A percentile compares a stretch with the other conserved stretches of the same genome.
phyloP scores from a whole-genome alignment of 2,329 filamentous ascomycete species.

The Aspergillus transmontanensis region DNA sequence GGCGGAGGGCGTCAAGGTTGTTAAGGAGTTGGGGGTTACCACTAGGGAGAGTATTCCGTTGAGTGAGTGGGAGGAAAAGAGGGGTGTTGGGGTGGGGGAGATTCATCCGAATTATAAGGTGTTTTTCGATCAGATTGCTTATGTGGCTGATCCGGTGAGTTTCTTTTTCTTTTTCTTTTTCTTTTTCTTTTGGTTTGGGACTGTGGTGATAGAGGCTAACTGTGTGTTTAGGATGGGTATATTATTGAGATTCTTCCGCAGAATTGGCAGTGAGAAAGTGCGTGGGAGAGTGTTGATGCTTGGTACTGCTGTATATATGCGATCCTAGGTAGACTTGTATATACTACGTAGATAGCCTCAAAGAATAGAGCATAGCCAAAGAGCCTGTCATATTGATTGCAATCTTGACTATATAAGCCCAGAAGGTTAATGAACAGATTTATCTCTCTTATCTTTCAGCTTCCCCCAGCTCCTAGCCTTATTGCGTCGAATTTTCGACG shows the following conservation, averaged over 20 bases:
- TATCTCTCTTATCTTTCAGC: neutral
- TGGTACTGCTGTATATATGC: neutral
- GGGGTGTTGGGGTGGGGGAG: constrained; percentile 34
- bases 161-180: neutral
- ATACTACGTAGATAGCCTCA: neutral
- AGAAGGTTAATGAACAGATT: neutral
- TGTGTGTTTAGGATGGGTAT: constrained; percentile 34
- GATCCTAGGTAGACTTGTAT: neutral
- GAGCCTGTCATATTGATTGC: neutral
- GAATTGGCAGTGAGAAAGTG: constrained; percentile 7
- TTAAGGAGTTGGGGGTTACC: constrained; percentile 38
- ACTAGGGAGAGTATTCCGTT: constrained; percentile 34
- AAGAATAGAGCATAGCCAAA: neutral
- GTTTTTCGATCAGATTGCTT: constrained; percentile 41
- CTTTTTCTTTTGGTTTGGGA: neutral
- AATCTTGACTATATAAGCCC: neutral
- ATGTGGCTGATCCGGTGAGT: constrained; percentile 44
- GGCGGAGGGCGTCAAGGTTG: constrained; percentile 31
- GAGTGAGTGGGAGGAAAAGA: constrained; percentile 36
- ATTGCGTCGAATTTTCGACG: too few relatives aligned
- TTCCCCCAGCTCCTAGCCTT: neutral
- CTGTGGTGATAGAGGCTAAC: neutral
- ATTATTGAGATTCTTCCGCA: constrained; percentile 38
- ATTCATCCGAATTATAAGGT: constrained; percentile 38
- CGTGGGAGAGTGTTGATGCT: neutral